These are phyloP conservation scores for Smithsoniella earleae DNA, from an alignment of 163 green algal species.

Conservation along the genomic window DNA sequence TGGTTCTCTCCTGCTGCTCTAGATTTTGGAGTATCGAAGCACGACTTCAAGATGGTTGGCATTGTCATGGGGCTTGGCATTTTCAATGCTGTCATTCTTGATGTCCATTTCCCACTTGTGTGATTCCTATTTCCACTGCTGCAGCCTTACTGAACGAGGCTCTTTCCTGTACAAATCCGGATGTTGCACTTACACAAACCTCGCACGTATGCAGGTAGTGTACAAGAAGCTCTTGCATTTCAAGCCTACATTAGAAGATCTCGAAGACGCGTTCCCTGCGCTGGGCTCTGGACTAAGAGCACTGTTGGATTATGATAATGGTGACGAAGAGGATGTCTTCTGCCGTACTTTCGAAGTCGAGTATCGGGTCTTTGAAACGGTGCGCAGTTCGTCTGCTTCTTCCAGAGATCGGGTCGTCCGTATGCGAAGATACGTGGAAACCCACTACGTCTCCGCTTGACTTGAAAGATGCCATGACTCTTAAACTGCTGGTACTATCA, in stretches of 20 bases:
- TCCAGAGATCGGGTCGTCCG: too few species aligned
- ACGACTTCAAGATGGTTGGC: constrained; percentile 54
- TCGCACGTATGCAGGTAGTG: constrained; percentile 40
- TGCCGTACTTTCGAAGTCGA: constrained; percentile 49
- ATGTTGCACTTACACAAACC: background rate
- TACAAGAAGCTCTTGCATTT: constrained; percentile 72
- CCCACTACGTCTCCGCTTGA: too few species aligned
- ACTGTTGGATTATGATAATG: constrained; percentile 59
- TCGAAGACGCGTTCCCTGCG: constrained; percentile 53
- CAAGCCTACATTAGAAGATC: constrained; percentile 47
- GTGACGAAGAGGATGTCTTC: constrained; percentile 61
- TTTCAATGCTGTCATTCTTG: constrained; percentile 81
- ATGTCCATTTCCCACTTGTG: constrained; percentile 65
- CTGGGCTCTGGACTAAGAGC: constrained; percentile 54
- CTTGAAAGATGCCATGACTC: too few species aligned
- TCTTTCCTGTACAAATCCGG: background rate
- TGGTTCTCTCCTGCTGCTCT: constrained; percentile 51
- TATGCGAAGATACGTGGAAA: too few species aligned
- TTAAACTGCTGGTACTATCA: too few species aligned
- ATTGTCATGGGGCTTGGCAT: constrained; percentile 63
- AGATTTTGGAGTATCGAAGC: background rate
- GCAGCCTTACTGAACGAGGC: background rate
- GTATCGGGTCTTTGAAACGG: constrained; percentile 4
- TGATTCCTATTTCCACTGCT: background rate
- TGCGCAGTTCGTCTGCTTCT: background rate